Evolutionary conservation across 805 yeast genomes (phyloP), one percentile per base, ranked within the genome.

Genomic region (Grigorovia jiainica): DNA sequence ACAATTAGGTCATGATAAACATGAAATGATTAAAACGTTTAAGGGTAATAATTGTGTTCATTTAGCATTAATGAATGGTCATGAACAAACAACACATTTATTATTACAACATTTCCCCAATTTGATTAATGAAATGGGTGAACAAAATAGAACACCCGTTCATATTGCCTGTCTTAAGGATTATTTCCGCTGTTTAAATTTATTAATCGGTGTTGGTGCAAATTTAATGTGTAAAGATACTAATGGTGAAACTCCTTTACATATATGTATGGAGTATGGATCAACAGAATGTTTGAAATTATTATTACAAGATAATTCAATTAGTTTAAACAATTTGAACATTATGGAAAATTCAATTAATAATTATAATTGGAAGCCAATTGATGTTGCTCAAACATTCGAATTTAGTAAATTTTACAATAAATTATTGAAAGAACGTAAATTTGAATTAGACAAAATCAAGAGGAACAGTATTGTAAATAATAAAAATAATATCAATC

Each of bases 161-260:
- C 87, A 85, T 55, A 68, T 78, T 15, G 82, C 90, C 13, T 75
- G 83, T 29, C 61, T 67, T 11, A 58, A 67, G 33, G 84, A 85
- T 41, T 75, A 70, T 55, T 71, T 71, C 44, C 80, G 78, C 30
- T 80, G 89, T 48, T 67, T 82, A 36, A 75, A 72, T 47, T 61
- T 84, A 34, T 62, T 87, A 17, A 63, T 86, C 4, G 82, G 82
- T 30, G 74, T 81, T 43, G 92, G 89, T 7, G 94, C 94, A 2
- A 82, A 85, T 52, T 68, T 87, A 36, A 79, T 82, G 50, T 58
- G 77, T 4, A 79, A 76, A 42, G 95, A 92, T 56, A 64, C 67
- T 8, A 73, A 74, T 13, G 95, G 92, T 1, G 84, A 87, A 54
- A 79, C 95, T 2, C 86, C 95, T 0, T 64, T 90, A 34, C 97